Evolutionary conservation across 2,329 filamentous ascomycete genomes (phyloP), one percentile per base, ranked within the genome.

Genomic region (Claviceps paspali): DNA sequence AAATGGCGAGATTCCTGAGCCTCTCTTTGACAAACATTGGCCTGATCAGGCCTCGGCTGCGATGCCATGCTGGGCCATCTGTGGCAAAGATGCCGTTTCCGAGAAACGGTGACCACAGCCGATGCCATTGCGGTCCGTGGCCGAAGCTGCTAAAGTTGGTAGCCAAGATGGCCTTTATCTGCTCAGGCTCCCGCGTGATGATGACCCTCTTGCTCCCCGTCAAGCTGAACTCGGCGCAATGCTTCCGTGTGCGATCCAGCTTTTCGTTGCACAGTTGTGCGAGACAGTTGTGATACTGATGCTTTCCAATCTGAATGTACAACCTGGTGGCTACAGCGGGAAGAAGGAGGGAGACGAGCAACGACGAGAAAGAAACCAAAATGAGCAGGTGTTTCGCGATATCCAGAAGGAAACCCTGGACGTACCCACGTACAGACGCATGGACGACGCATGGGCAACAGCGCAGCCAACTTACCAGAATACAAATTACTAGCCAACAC

Each of bases 21-120:
- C 86, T 79, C 50, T 92, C 82, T 49, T 79, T 81, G 51, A 85
- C 75, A 56, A 94, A 94, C 52, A 92, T 84, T 0, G 86, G 86
- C 2, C 85, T 71, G 43, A 95, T 77, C 41, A 94, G 64, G 43
- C 82, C 76, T 17, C 86, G 70, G 34, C 79, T 85, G 39, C 70
- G 68, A 47, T 87, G 82, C 86, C 86, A 93, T 35, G 68, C 60
- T 23, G 75, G 64, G 8, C 81, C 79, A 52, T 94, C 87, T 0
- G 84, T 93, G 5, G 76, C 78, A 56, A 83, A 85, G 62, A 82
- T 84, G 57, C 74, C 54, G 48, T 83, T 70, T 17, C 81, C 82
- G 14, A 92, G 62, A 44, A 82, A 59, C 0, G 63, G 64, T 2
- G 52, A 47, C 51, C 67, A 63, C 2, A 56, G 48, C 1, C 51